A percentile compares a stretch with the other conserved stretches of the same genome.
Conservation (phyloP, 2,329 filamentous ascomycete genomes). For the Epicoccum sorghinum region DNA sequence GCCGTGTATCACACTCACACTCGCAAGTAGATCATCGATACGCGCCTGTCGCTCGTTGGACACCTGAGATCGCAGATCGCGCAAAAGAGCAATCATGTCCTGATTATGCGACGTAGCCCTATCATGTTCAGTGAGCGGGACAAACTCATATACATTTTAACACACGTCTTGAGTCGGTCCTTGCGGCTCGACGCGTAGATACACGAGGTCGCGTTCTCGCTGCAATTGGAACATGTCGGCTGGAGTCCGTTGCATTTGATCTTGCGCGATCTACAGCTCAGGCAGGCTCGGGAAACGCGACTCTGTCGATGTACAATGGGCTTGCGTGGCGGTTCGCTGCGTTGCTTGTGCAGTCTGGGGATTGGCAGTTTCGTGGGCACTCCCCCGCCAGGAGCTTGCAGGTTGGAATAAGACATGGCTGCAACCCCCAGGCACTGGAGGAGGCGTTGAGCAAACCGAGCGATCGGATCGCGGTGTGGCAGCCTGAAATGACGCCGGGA, state of each 20-base stretch:
- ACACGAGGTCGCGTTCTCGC: conserved; percentile 33
- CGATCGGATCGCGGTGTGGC: conserved; percentile 6
- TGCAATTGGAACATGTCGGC: conserved; percentile 44
- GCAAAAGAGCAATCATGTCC: conserved; percentile 36
- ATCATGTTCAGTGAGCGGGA: conserved; percentile 6
- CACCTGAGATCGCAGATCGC: conserved; percentile 23
- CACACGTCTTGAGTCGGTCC: conserved; percentile 44
- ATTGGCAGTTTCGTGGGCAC: conserved; percentile 32
- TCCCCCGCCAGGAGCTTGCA: neutral
- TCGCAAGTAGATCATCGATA: conserved; percentile 31
- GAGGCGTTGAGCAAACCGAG: neutral
- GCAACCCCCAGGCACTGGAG: neutral
- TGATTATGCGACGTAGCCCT: conserved; percentile 39
- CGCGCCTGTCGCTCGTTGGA: conserved; percentile 14
- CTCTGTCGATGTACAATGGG: conserved; percentile 18
- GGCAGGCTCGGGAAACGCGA: conserved; percentile 40
- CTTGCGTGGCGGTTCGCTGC: conserved; percentile 22
- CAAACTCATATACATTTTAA: neutral
- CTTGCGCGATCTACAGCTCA: conserved; percentile 45
- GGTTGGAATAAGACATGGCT: conserved; percentile 6
- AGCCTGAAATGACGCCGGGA: conserved; percentile 3
- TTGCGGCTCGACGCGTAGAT: conserved; percentile 44
- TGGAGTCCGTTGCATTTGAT: conserved; percentile 47
- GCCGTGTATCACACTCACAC: conserved; percentile 13
- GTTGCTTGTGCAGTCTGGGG: conserved; percentile 29